phyloP scores from a whole-genome alignment of 1,284 basidiomycete genomes.

The Pisolithus thermaeus region DNA sequence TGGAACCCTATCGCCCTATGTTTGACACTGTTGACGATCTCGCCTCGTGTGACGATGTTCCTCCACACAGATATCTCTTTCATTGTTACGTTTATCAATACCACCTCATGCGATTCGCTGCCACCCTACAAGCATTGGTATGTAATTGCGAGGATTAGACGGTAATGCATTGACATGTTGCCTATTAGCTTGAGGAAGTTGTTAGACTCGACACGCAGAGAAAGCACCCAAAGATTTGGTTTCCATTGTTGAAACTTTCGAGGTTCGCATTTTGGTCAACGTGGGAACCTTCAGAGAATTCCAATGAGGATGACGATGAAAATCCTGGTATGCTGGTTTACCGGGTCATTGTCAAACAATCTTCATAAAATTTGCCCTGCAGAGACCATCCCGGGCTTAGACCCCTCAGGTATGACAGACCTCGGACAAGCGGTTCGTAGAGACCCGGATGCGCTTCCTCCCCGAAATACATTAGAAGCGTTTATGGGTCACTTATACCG shows the following conservation, averaged over 20 bases:
- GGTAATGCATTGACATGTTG: conserved; percentile 24
- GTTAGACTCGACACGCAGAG: conserved; percentile 54
- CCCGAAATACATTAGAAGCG: conserved; percentile 50
- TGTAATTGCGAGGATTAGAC: conserved; percentile 13
- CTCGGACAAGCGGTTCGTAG: conserved; percentile 52
- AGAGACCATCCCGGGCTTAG: conserved; percentile 61
- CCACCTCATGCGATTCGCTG: conserved; percentile 53
- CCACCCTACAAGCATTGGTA: conserved; percentile 42
- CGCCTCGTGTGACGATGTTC: conserved; percentile 29
- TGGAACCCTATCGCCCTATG: conserved; percentile 64
- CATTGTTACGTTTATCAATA: conserved; percentile 73
- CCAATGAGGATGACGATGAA: conserved; percentile 48
- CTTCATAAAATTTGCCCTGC: neutral
- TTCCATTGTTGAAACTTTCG: conserved; percentile 46
- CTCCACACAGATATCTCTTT: conserved; percentile 63
- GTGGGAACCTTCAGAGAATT: conserved; percentile 43
- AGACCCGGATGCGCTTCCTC: conserved; percentile 74
- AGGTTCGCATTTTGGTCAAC: conserved; percentile 36
- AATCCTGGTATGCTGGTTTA: conserved; percentile 37
- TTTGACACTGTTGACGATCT: conserved; percentile 47
- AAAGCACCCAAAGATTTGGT: conserved; percentile 55
- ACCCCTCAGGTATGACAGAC: conserved; percentile 36
- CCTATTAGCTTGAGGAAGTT: conserved; percentile 46
- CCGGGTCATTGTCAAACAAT: neutral
- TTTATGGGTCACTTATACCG: conserved; percentile 44